Base-by-base conservation (phyloP, 2,329 filamentous ascomycete species). In the Dothiorella sarmentorum region DNA sequence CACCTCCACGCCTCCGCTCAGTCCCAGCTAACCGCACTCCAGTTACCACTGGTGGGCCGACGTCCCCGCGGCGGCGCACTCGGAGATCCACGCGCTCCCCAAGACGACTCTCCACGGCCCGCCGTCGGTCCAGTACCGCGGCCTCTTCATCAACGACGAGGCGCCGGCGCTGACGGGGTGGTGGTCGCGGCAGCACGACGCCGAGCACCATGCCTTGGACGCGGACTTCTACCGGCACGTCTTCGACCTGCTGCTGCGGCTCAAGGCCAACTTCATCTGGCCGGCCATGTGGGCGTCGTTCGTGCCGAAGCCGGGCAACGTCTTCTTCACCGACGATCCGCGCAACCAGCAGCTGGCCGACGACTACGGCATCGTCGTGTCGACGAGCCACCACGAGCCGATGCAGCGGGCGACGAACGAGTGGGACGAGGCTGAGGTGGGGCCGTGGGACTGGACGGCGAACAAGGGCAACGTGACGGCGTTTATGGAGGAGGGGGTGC, bases 181-280 rank as follows among this genome's bases (percentile, higher is more conserved):
- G 62, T 63, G 61, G 61, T 45, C 60, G 15, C 24, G 17, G 2
- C 37, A 43, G 22, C 60, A 61, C 47, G 60, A 61, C 17, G 43
- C 44, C 10, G 56, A 42, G 4, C 47, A 60, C 22, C 35, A 60
- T 15, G 55, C 53, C 0, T 40, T 59, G 5, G 56, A 64, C 31
- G 40, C 60, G 3, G 56, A 59, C 15, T 64, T 63, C 31, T 60
- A 62, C 29, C 49, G 56, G 7, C 40, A 58, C 7, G 61, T 63
- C 1, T 63, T 63, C 15, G 61, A 63, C 20, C 45, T 63, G 7
- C 37, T 63, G 13, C 55, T 63, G 17, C 47, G 63, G 1, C 58
- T 65, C 11, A 63, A 62, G 44, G 57, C 63, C 15, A 66, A 66
- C 52, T 65, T 61, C 40, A 49, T 66, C 13, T 66, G 64, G 64